A percentile compares a stretch with the other conserved stretches of the same genome.
These are phyloP conservation scores for Rhizomucor pusillus DNA, from an alignment of 371 early-diverging fungal genomes.

Conservation along the genomic window DNA sequence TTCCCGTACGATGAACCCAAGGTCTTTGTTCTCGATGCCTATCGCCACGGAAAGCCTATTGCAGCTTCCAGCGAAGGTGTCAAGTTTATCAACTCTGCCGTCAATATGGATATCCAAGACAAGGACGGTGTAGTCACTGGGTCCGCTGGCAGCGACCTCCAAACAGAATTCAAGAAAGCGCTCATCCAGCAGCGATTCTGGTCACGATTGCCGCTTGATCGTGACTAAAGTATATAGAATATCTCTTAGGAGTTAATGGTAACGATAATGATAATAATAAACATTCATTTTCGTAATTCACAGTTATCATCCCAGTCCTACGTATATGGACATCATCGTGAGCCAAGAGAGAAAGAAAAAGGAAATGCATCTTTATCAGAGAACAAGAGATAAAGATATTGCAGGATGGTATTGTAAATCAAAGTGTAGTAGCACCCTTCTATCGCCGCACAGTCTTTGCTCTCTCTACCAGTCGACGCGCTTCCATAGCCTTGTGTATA, in stretches of 20 bases:
- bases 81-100: constrained; percentile 17
- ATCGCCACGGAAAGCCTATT: constrained; percentile 35
- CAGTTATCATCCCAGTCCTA: too few relatives aligned
- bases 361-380: too few relatives aligned
- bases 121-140: constrained; percentile 22
- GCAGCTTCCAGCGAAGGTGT: constrained; percentile 27
- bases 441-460: constrained; percentile 39
- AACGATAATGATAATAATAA: too few relatives aligned
- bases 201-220: constrained; percentile 29
- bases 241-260: too few relatives aligned
- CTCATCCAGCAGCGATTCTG: constrained; percentile 32
- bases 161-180: constrained; percentile 15
- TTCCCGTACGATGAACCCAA: constrained; percentile 34
- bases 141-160: not conserved
- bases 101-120: constrained; percentile 4
- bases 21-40: constrained; percentile 32
- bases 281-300: too few relatives aligned
- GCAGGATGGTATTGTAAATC: too few relatives aligned
- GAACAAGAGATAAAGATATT: too few relatives aligned
- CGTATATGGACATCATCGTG: too few relatives aligned
- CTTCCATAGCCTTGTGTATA: constrained; percentile 42
- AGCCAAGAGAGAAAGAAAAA: too few relatives aligned
- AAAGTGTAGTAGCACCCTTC: too few relatives aligned
- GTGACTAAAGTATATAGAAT: not conserved
- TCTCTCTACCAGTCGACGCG: constrained; percentile 40